phyloP scores from a whole-genome alignment of 2,329 filamentous ascomycete genomes.

The Penicillium nordicum region DNA sequence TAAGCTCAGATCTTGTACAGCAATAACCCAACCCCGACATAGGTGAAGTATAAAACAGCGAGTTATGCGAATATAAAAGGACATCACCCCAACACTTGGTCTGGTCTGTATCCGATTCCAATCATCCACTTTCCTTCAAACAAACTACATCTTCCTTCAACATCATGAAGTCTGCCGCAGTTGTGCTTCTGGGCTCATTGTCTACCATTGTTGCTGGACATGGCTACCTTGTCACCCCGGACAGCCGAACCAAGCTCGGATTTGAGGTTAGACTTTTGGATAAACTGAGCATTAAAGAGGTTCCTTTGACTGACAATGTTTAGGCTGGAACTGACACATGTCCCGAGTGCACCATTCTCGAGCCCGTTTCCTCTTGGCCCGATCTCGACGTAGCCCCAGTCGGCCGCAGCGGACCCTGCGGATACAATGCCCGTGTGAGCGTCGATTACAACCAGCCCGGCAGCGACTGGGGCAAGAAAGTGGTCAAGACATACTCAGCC shows the following conservation, averaged over 20 bases:
- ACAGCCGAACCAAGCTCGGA: constrained; percentile 47
- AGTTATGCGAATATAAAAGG: not conserved
- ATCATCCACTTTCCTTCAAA: not conserved
- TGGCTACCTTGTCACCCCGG: constrained; percentile 46
- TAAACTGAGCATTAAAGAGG: not conserved
- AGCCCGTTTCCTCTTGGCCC: constrained; percentile 53
- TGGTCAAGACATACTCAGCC: constrained; percentile 46
- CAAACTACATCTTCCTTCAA: not conserved
- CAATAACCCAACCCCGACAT: no score
- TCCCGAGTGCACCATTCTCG: constrained; percentile 55
- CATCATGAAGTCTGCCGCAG: not conserved
- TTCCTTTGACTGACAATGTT: not conserved
- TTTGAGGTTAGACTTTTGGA: constrained; percentile 35
- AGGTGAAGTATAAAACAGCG: not conserved
- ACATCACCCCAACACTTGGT: not conserved
- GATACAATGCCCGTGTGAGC: constrained; percentile 53
- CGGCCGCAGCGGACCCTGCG: constrained; percentile 51
- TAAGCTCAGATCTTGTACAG: not conserved
- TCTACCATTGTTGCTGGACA: constrained; percentile 37
- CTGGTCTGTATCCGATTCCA: not conserved
- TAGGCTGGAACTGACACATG: constrained; percentile 51
- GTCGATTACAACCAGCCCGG: constrained; percentile 53
- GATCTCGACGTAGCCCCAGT: constrained; percentile 47
- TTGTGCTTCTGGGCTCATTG: not conserved
- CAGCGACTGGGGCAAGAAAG: constrained; percentile 43